phyloP scores from a whole-genome alignment of 2,329 filamentous ascomycete genomes.

The Capronia americana region DNA sequence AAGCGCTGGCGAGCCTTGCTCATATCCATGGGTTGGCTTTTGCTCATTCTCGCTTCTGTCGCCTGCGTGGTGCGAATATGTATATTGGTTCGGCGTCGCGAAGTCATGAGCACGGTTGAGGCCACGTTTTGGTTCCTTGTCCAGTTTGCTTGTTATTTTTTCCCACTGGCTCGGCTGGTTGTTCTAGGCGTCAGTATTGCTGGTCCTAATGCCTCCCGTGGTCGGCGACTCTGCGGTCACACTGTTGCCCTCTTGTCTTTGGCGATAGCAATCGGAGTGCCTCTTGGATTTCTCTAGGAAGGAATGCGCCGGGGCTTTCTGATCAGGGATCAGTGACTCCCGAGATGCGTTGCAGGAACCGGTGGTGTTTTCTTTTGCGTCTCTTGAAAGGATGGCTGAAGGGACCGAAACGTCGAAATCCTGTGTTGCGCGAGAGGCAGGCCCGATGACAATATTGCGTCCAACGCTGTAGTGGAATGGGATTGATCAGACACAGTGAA shows the following conservation, averaged over 20 bases:
- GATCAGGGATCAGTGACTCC: background rate
- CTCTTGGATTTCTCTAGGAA: slow-evolving; percentile 1
- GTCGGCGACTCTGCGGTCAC: background rate
- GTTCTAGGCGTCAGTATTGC: background rate
- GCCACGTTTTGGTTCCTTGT: background rate
- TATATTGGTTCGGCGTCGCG: background rate
- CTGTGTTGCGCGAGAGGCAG: background rate
- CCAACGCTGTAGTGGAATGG: background rate
- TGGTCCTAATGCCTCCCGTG: background rate
- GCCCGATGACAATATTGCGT: background rate
- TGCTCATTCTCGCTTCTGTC: background rate
- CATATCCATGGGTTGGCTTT: background rate
- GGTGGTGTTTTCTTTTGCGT: background rate
- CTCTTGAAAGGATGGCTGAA: background rate
- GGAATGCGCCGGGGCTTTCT: background rate
- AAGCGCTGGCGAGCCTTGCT: background rate
- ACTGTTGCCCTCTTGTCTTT: background rate
- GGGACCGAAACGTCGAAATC: background rate
- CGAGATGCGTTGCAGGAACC: background rate
- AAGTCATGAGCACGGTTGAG: background rate
- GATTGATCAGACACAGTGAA: background rate
- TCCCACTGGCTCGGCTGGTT: background rate
- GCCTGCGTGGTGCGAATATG: background rate
- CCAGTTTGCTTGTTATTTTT: background rate
- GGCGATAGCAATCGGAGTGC: background rate